Base-by-base conservation (phyloP, 305 asterid species). In the Fraxinus latifolia region DNA sequence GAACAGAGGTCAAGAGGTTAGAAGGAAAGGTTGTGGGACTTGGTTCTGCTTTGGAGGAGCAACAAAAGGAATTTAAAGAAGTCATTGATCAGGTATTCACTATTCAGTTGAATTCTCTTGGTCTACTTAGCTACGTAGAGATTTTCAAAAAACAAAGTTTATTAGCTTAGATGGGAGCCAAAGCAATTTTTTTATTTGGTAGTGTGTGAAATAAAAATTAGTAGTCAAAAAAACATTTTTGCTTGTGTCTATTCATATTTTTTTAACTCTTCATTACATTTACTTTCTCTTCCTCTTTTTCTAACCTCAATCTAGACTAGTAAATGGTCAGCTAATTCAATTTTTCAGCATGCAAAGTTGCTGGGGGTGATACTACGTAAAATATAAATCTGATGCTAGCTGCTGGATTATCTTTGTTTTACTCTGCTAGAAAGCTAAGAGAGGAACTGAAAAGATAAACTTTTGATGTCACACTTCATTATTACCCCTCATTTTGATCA, bases 21-120 rank as follows among this genome's bases (percentile, higher is more conserved):
- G 97, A 90, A 86, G 95, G 98, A 29, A 94, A 93, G 87, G 91
- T 90, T 47, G 81, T 84, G n/a, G 91, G 89, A 33, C 90, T 94
- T 65, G 77, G 83, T 85, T 91, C 94, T 21, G 86, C 86, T 84
- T 84, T 96, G 89, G 97, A 92, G 85, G 86, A 83, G 84, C 93
- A 90, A 80, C 89, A 89, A 27, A 89, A 86, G 87, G 93, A 88
- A 32, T 79, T 87, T 74, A 88, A 88, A 81, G 91, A 89, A 83
- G 86, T 88, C 53, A 88, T 83, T 65, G 81, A 82, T 17, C 90
- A 90, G 97, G 98, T 94, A 85, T 27, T 42, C 3, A n/a, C 65
- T n/a, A 53, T 53, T 53, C 47, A 7, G 5, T 75, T 72, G 60
- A 19, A 7, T 50, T 7, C 29, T 47, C 39, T 53, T 33, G 36